Conservation (phyloP, 2,329 filamentous ascomycete genomes). For the Tolypocladium sp. region DNA sequence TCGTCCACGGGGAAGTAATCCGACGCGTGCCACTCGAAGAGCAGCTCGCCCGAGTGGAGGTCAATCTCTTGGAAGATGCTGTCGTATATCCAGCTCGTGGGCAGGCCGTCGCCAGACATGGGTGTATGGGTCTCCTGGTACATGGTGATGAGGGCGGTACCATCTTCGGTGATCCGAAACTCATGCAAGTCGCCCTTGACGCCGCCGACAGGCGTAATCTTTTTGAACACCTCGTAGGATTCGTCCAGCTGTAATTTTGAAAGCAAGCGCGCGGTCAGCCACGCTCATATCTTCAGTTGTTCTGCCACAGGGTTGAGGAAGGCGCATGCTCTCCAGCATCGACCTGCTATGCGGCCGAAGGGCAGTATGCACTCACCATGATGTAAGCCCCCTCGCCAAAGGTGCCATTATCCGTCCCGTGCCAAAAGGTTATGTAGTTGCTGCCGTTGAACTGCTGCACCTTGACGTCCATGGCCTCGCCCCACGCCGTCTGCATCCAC, state of each 20-base stretch:
- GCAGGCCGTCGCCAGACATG: too few relatives aligned
- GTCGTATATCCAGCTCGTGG: constrained; percentile 19
- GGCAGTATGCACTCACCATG: not conserved
- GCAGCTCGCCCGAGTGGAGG: constrained; percentile 34
- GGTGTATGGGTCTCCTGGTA: constrained; percentile 7
- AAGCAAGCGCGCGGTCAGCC: not conserved
- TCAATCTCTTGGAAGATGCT: constrained; percentile 36
- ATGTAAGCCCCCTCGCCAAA: not conserved
- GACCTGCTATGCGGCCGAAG: not conserved
- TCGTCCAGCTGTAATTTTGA: constrained; percentile 15
- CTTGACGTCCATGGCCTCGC: constrained; percentile 15
- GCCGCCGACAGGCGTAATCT: constrained; percentile 12
- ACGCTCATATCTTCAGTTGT: not conserved
- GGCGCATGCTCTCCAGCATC: not conserved
- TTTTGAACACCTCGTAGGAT: constrained; percentile 17
- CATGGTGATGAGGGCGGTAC: constrained; percentile 29
- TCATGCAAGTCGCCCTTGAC: constrained; percentile 23
- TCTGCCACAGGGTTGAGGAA: too few relatives aligned
- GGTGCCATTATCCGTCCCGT: constrained; percentile 22
- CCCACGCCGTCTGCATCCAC: constrained; percentile 29
- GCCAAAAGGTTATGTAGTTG: constrained; percentile 13
- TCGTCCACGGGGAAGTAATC: constrained; percentile 16
- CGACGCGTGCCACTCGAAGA: constrained; percentile 35
- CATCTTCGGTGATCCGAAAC: constrained; percentile 27
- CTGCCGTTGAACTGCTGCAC: not conserved